phyloP scores from a whole-genome alignment of 192 early-diverging fungal species.

The Mortierella alpina region DNA sequence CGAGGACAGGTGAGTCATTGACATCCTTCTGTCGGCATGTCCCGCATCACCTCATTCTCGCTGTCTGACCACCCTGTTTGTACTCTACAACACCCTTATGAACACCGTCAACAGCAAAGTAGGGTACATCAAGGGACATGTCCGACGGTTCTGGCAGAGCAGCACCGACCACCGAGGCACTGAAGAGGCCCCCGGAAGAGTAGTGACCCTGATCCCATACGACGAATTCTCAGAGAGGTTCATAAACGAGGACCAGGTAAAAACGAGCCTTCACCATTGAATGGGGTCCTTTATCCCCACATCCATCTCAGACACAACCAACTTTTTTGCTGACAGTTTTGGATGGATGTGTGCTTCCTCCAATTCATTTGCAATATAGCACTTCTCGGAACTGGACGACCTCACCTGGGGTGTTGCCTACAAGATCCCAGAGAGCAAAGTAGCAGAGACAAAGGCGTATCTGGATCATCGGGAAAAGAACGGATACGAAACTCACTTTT shows the following conservation, averaged over 20 bases:
- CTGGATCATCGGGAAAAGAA: conserved; percentile 92
- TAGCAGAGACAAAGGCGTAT: conserved; percentile 74
- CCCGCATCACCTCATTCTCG: not conserved
- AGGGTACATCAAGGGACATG: conserved; percentile 76
- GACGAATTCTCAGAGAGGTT: conserved; percentile 71
- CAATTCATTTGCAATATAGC: conserved; percentile 15
- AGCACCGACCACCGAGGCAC: conserved; percentile 91
- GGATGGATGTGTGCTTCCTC: not conserved
- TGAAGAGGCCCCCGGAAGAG: conserved; percentile 78
- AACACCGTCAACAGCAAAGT: conserved; percentile 31
- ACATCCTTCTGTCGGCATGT: not conserved
- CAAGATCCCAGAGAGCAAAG: conserved; percentile 74
- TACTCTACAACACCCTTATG: not conserved
- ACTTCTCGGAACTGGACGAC: conserved; percentile 55
- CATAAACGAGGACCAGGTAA: conserved; percentile 60
- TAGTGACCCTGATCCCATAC: conserved; percentile 84
- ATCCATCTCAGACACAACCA: not conserved
- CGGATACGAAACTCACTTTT: conserved; percentile 78
- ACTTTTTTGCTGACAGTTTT: not conserved
- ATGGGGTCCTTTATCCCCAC: not conserved
- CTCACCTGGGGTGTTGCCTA: conserved; percentile 88
- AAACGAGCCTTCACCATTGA: not conserved
- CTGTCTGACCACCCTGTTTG: not conserved
- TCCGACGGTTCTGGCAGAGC: conserved; percentile 84
- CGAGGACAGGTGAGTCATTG: conserved; percentile 55